phyloP scores from a whole-genome alignment of 192 early-diverging fungal species.

The Coemansia sp. region DNA sequence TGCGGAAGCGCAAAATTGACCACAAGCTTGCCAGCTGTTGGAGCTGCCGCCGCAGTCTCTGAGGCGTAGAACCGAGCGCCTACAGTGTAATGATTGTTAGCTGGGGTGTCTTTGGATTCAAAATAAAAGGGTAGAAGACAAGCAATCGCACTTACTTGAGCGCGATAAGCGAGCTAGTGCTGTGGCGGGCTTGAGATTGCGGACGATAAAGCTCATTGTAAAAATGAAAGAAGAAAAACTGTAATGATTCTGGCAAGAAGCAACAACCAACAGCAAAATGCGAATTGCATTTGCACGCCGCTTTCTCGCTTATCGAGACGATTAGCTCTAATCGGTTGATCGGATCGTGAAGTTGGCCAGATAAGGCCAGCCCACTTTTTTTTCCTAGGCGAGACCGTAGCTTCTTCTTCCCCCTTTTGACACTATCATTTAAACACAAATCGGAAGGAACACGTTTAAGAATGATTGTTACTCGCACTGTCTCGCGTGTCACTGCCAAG shows the following conservation, averaged over 20 bases:
- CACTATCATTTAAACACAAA: neutral
- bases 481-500: slow-evolving; percentile 42
- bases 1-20: slow-evolving; percentile 91
- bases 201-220: slow-evolving; percentile 41
- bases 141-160: slow-evolving; percentile 24
- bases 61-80: slow-evolving; percentile 74
- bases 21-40: slow-evolving; percentile 66
- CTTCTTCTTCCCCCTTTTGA: slow-evolving; percentile 1
- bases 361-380: slow-evolving; percentile 7
- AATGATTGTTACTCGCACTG: slow-evolving; percentile 46
- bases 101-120: neutral
- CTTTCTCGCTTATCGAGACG: neutral
- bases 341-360: no score
- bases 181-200: slow-evolving; percentile 35
- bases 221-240: slow-evolving; percentile 10
- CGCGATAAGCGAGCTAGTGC: slow-evolving; percentile 20
- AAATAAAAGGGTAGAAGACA: neutral
- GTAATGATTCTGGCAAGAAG: no score
- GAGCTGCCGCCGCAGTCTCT: slow-evolving; percentile 58
- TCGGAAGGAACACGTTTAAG: slow-evolving; percentile 7
- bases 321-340: no score
- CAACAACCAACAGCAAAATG: no score
- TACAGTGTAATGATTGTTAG: slow-evolving; percentile 1
- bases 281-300: no score
- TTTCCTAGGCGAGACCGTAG: no score